Base-by-base conservation (phyloP, 1,284 basidiomycete species). In the Trichosporon faecale region DNA sequence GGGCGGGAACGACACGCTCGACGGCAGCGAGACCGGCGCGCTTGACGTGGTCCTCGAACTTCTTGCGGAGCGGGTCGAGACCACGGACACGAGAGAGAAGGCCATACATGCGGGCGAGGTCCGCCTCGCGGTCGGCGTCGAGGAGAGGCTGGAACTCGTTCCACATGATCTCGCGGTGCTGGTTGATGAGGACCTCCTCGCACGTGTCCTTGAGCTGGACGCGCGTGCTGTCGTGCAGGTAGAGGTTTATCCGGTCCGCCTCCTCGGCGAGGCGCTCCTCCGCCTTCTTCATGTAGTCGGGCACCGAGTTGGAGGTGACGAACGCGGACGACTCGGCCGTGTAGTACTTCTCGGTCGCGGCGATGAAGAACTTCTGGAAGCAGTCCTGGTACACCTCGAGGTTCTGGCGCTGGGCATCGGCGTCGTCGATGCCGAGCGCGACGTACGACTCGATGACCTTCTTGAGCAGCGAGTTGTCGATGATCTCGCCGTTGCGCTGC, bases 391-490 rank as follows among this genome's bases (percentile, higher is more conserved):
- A 99, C 18, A 98, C 91, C 73, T 98, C 95, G 66, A 98, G 90
- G 66, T 79, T 76, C 66, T 79, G 77, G 60, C 81, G 72, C 72
- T 83, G 80, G 18, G 77, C 80, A 63, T 99, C 95, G 69, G 88
- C 86, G 76, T 93, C 92, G 81, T 99, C 96, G 66, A 99, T 87
- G 67, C 96, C 97, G 66, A 99, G 89, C 0, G 95, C 96, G 52
- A 99, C 95, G 78, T 98, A 94, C 27, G 94, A 96, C 80, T 98
- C 94, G 72, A 99, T 91, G 76, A 98, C 94, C 82, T 93, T 95
- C 86, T 98, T 98, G 76, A 99, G 89, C 27, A 99, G 87, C 64
- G 91, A 89, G 72, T 94, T 93, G 83, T 99, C 95, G 79, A 99
- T 94, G 25, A 89, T 88, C 82, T 98, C 95, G 67, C 97, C 96